Evolutionary conservation across 73 alveolate species (phyloP).

Genomic region (Blepharisma stoltei): DNA sequence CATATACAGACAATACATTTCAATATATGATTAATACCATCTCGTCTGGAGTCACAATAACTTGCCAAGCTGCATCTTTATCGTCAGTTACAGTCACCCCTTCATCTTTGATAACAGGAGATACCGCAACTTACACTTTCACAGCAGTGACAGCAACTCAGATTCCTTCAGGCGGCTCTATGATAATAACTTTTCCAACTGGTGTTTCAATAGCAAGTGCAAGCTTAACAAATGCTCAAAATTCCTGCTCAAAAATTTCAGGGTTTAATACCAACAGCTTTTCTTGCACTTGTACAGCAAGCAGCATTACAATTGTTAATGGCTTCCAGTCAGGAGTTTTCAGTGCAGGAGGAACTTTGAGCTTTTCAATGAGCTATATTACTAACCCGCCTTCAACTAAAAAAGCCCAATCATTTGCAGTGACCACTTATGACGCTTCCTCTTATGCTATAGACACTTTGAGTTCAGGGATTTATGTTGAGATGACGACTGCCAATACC

Average conservation of each 20-base stretch:
- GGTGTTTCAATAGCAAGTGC: conserved; percentile 12
- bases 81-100: not conserved
- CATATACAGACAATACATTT: conserved; percentile 13
- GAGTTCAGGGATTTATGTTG: conserved; percentile 32
- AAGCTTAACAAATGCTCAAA: conserved; percentile 24
- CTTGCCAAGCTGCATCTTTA: conserved; percentile 23
- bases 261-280: conserved; percentile 28
- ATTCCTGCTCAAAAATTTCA: conserved; percentile 11
- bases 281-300: conserved; percentile 1
- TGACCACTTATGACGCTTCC: conserved; percentile 29
- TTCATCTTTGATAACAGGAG: not conserved
- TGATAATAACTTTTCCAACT: conserved; percentile 32
- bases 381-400: conserved; percentile 38
- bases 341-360: conserved; percentile 34
- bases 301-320: conserved; percentile 24
- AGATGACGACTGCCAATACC: conserved; percentile 29
- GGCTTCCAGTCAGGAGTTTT: conserved; percentile 29
- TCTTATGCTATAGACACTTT: conserved; percentile 37
- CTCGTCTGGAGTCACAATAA: not conserved
- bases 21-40: conserved; percentile 30
- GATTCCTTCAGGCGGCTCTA: not conserved
- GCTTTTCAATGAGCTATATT: conserved; percentile 28
- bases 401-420: conserved; percentile 18
- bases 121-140: not conserved
- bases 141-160: not conserved